Evolutionary conservation across 352 stramenopile genomes (phyloP), one percentile per base, ranked within the genome.

Genomic region (Pythium aristosporum): DNA sequence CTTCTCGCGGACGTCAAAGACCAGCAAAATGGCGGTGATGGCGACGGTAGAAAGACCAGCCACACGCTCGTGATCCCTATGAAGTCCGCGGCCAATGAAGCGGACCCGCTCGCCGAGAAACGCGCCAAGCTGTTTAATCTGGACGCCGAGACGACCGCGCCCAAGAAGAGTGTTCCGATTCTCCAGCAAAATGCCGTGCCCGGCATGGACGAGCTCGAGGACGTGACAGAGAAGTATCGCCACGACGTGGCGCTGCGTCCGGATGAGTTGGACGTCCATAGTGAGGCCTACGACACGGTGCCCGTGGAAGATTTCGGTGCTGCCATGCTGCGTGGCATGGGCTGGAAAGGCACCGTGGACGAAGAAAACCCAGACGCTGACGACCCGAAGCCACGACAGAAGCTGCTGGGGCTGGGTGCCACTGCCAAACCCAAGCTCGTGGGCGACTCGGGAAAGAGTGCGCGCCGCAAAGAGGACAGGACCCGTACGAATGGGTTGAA

Each of bases 301-400:
- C 90, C 93, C 0, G 92, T 99, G 51, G 78, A 92, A 46, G 94
- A 98, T 54, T 99, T 99, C 79, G 97, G 97, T 16, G 88, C 86
- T 5, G 97, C 96, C 21, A 75, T 99, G 71, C 76, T 99, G 10
- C 81, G 96, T 16, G 97, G 97, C 13, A 99, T 99, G 97, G 97
- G 97, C 55, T 99, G 97, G 97, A 96, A 70, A 10, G 96, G 96
- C 39, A 68, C 68, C 7, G 69, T 75, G 21, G 71, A 90, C 21
- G 53, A 79, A 18, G 73, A 87, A 39, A 74, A 77, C 32, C 51
- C 79, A 20, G 65, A 64, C 20, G 69, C 61, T 2, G 74, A 72
- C 42, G 63, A 64, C n/a, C 71, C 76, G 11, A 82, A 97, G 71
- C 87, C 91, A 2, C 79, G 96, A 36, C 92, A 97, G 13, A 92